phyloP scores from a whole-genome alignment of 257 asterid genomes.

The Fraxinus anomala region DNA sequence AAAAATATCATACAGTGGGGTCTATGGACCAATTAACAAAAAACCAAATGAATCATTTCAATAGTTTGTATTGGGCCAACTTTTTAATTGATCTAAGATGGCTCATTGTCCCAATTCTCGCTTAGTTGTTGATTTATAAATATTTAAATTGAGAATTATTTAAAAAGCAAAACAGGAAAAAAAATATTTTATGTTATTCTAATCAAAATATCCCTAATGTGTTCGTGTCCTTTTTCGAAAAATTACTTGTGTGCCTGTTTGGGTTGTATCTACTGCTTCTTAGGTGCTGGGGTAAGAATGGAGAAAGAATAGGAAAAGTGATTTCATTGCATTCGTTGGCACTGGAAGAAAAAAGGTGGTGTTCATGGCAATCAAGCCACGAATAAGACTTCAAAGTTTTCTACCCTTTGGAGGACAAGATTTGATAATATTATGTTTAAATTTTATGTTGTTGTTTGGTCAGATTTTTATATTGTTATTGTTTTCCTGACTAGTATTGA shows the following conservation, averaged over 20 bases:
- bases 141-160: neutral
- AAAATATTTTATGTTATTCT: neutral
- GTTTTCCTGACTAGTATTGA: neutral
- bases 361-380: neutral
- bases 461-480: neutral
- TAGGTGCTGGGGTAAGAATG: too few relatives aligned
- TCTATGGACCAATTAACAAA: neutral
- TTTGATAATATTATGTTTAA: neutral
- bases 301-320: neutral
- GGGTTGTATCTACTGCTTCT: neutral
- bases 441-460: neutral
- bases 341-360: slow-evolving; percentile 12
- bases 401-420: neutral
- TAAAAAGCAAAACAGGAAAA: neutral
- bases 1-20: neutral
- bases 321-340: slow-evolving; percentile 3
- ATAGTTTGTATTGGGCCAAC: neutral
- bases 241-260: neutral
- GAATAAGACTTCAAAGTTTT: neutral
- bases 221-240: neutral
- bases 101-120: neutral
- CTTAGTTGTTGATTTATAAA: neutral
- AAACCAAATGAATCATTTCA: neutral
- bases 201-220: neutral
- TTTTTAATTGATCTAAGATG: neutral